Evolutionary conservation across 1,139 yeast genomes (phyloP).

Genomic region (Yamadazyma siamensis): DNA sequence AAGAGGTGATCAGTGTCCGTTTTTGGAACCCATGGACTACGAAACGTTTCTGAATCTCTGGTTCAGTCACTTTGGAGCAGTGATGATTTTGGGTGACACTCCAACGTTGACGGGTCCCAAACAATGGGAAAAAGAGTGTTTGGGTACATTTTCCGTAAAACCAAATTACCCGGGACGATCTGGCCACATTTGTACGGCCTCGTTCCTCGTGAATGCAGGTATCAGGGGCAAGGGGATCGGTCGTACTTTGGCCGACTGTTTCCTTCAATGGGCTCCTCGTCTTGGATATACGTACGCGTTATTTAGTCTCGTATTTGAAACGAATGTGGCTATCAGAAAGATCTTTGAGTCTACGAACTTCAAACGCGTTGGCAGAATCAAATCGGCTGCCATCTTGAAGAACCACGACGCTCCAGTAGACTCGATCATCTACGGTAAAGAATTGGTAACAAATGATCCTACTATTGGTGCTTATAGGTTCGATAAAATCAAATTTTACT

Average conservation of each 20-base stretch:
- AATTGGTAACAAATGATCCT: conserved; percentile 50
- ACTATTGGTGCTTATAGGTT: conserved; percentile 60
- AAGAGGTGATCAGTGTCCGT: conserved; percentile 83
- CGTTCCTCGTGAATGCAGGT: conserved; percentile 86
- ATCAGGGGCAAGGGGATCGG: conserved; percentile 94
- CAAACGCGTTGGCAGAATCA: conserved; percentile 71
- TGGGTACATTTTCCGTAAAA: conserved; percentile 79
- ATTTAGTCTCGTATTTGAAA: conserved; percentile 84
- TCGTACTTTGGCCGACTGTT: conserved; percentile 75
- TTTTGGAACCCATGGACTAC: conserved; percentile 69
- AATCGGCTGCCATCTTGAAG: conserved; percentile 81
- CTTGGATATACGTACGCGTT: conserved; percentile 82
- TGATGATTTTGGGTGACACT: conserved; percentile 80
- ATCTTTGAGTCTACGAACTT: conserved; percentile 81
- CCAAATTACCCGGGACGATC: conserved; percentile 93
- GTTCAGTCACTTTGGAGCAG: conserved; percentile 84
- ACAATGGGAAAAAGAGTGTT: conserved; percentile 87
- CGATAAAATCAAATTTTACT: conserved; percentile 72
- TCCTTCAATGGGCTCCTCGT: conserved; percentile 85
- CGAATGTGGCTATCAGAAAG: conserved; percentile 76
- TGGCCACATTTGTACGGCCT: conserved; percentile 89
- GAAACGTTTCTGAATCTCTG: conserved; percentile 78
- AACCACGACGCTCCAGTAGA: conserved; percentile 84
- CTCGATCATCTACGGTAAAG: conserved; percentile 67
- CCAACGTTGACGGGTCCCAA: conserved; percentile 55